A percentile compares a stretch with the other conserved stretches of the same genome.
Conservation (phyloP, 2,329 filamentous ascomycete species). For the Raffaelea deltoideospora region DNA sequence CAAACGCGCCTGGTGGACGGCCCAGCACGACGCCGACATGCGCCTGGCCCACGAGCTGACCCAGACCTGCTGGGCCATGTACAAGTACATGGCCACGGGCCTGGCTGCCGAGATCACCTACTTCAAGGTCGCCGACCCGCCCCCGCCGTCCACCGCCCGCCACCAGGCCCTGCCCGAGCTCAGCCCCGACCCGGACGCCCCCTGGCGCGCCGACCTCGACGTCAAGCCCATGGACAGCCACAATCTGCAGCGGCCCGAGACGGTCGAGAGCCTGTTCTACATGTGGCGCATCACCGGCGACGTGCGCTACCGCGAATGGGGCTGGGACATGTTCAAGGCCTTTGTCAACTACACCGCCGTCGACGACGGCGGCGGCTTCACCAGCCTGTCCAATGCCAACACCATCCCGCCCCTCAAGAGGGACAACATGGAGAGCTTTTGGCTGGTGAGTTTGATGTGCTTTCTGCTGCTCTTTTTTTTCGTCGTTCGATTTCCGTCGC, state of each 20-base stretch:
- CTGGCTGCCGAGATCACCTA: constrained; percentile 92
- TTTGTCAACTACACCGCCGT: constrained; percentile 80
- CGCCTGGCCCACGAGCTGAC: constrained; percentile 75
- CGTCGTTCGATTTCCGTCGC: neutral
- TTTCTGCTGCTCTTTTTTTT: neutral
- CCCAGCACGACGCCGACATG: constrained; percentile 75
- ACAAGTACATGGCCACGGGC: constrained; percentile 76
- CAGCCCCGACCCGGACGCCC: constrained; percentile 34
- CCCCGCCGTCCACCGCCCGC: constrained; percentile 42
- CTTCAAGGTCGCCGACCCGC: constrained; percentile 61
- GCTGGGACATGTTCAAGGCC: constrained; percentile 94
- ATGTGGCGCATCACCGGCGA: constrained; percentile 98
- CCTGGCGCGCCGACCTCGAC: constrained; percentile 64
- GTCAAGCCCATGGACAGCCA: constrained; percentile 75
- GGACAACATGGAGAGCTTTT: constrained; percentile 99
- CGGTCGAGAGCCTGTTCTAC: constrained; percentile 90
- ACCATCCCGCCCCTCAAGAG: constrained; percentile 49
- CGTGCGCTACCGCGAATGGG: constrained; percentile 80
- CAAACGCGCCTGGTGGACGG: constrained; percentile 56
- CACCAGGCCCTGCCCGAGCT: constrained; percentile 35
- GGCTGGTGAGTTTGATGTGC: constrained; percentile 51
- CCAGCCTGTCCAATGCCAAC: constrained; percentile 63
- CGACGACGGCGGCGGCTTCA: constrained; percentile 64
- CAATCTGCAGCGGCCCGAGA: constrained; percentile 91
- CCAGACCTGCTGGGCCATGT: constrained; percentile 98